Conservation (phyloP, 2,329 filamentous ascomycete genomes). For the Colletotrichum sp. region DNA sequence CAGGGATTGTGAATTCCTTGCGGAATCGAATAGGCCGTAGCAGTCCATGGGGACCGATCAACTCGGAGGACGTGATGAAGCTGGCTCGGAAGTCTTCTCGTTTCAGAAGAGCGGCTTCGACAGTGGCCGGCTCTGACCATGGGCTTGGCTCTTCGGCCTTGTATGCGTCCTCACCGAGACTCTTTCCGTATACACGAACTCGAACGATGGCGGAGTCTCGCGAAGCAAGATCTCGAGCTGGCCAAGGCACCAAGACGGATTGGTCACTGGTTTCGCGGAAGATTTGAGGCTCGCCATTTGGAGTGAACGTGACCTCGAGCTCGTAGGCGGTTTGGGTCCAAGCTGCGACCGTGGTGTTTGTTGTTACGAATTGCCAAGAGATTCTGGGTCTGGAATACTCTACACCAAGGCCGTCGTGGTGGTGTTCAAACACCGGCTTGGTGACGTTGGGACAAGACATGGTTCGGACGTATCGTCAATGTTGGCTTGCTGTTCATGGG, state of each 20-base stretch:
- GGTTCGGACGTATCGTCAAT: neutral
- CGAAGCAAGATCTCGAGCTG: slow-evolving; percentile 25
- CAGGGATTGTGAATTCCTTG: neutral
- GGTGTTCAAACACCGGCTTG: slow-evolving; percentile 21
- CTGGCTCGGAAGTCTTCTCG: neutral
- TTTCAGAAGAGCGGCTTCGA: neutral
- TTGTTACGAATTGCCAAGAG: slow-evolving; percentile 21
- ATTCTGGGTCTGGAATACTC: slow-evolving; percentile 14
- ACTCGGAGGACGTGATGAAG: slow-evolving; percentile 7
- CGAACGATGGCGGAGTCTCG: slow-evolving; percentile 31
- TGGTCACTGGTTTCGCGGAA: slow-evolving; percentile 3
- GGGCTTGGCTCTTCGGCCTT: neutral
- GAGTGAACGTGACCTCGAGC: slow-evolving; percentile 11
- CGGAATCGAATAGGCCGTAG: slow-evolving; percentile 9
- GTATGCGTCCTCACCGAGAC: neutral
- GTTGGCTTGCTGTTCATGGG: too few species aligned
- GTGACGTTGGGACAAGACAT: slow-evolving; percentile 5
- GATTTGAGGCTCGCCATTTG: neutral
- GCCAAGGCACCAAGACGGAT: slow-evolving; percentile 23
- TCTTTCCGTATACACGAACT: slow-evolving; percentile 29
- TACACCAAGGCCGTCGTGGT: slow-evolving; percentile 22
- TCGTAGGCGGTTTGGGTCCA: slow-evolving; percentile 23
- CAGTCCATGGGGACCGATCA: neutral
- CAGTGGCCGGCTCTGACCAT: slow-evolving; percentile 1
- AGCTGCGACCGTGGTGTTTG: neutral